Evolutionary conservation across 305 asterid genomes (phyloP).

Genomic region (Fraxinus albicans): DNA sequence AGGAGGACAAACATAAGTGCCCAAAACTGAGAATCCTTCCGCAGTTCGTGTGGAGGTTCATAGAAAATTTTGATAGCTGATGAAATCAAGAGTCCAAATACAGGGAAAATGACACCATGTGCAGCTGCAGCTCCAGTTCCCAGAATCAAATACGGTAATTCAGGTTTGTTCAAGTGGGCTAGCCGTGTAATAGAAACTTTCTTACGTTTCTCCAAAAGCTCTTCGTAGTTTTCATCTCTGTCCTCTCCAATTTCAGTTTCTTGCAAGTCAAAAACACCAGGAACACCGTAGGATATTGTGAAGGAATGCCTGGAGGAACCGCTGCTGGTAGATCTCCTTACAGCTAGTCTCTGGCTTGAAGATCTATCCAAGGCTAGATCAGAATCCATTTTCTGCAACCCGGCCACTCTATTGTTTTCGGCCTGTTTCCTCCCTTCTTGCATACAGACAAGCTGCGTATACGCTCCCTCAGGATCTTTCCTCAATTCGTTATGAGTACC

Average conservation of each 20-base stretch:
- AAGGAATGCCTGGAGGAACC: slow-evolving; percentile 37
- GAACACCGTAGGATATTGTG: slow-evolving; percentile 38
- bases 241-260: slow-evolving; percentile 34
- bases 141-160: slow-evolving; percentile 48
- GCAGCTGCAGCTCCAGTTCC: slow-evolving; percentile 61
- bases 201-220: slow-evolving; percentile 26
- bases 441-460: slow-evolving; percentile 50
- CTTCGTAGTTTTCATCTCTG: slow-evolving; percentile 24
- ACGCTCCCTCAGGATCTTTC: slow-evolving; percentile 51
- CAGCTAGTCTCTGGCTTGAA: slow-evolving; percentile 48
- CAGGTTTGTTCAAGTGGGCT: slow-evolving; percentile 63
- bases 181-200: slow-evolving; percentile 54
- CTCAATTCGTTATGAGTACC: slow-evolving; percentile 70
- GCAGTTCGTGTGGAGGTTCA: slow-evolving; percentile 56
- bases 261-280: slow-evolving; percentile 36
- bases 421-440: slow-evolving; percentile 41
- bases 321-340: slow-evolving; percentile 51
- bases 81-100: slow-evolving; percentile 72
- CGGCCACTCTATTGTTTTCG: slow-evolving; percentile 9
- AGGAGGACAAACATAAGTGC: slow-evolving; percentile 50
- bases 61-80: slow-evolving; percentile 60
- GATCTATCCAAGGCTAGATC: slow-evolving; percentile 37
- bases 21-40: slow-evolving; percentile 59
- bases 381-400: slow-evolving; percentile 20
- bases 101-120: slow-evolving; percentile 62